A percentile compares a stretch with the other conserved stretches of the same genome.
Evolutionary conservation across 257 asterid genomes (phyloP).

Genomic region (Solanum acaule): DNA sequence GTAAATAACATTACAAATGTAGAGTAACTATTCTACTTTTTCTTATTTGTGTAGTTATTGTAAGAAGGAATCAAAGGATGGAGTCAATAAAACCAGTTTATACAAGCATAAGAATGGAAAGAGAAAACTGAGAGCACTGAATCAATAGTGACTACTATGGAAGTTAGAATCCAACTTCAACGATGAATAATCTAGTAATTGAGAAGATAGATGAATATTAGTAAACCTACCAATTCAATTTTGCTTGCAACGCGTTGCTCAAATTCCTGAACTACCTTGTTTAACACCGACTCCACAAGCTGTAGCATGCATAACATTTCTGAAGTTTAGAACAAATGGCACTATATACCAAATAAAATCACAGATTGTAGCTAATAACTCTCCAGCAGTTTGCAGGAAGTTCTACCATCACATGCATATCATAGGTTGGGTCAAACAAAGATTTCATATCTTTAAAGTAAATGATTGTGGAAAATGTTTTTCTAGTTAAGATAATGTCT

Average conservation of each 20-base stretch:
- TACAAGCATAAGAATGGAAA: not conserved
- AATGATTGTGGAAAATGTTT: not conserved
- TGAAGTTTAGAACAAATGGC: conserved; percentile 7
- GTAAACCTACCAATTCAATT: conserved; percentile 42
- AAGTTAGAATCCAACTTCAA: not conserved
- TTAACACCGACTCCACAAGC: conserved; percentile 87
- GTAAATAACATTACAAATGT: not conserved
- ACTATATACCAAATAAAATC: conserved; percentile 1
- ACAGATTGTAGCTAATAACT: not conserved
- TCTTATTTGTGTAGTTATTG: not conserved
- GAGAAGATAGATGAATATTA: not conserved
- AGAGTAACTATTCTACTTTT: not conserved
- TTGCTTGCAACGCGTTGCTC: conserved; percentile 66
- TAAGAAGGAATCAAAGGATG: not conserved
- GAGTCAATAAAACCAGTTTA: not conserved
- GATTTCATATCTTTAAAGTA: not conserved
- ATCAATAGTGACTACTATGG: not conserved
- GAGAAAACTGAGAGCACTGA: not conserved
- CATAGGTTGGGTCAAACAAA: not conserved
- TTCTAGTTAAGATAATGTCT: not conserved
- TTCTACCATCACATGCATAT: not conserved
- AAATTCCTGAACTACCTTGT: conserved; percentile 80
- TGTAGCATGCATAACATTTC: conserved; percentile 24
- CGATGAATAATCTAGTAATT: not conserved
- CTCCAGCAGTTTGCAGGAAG: not conserved